Percentiles rank a stretch among this genome's conserved stretches.
These are phyloP conservation scores for Lasiodiplodia gonubiensis DNA, from an alignment of 2,329 filamentous ascomycete genomes.

Conservation along the genomic window DNA sequence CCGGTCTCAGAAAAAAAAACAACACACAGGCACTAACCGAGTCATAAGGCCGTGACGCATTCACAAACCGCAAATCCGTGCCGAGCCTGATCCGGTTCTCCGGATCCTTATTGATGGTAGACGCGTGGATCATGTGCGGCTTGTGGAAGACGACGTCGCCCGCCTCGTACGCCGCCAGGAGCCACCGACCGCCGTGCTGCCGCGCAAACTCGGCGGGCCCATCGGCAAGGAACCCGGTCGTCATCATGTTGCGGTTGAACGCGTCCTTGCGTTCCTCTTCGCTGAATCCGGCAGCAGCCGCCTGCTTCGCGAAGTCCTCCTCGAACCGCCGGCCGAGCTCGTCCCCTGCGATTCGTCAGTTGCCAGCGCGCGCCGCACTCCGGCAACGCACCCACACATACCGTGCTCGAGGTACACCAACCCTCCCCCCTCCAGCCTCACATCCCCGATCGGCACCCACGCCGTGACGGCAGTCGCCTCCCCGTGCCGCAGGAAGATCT, in stretches of 20 bases:
- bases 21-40: too few species aligned
- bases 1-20: too few species aligned
- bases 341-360: constrained; percentile 43
- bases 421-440: constrained; percentile 61
- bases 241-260: constrained; percentile 65
- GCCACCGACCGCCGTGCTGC: constrained; percentile 49
- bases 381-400: too few species aligned
- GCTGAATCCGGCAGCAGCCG: constrained; percentile 55
- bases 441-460: constrained; percentile 63
- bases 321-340: constrained; percentile 58
- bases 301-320: constrained; percentile 55
- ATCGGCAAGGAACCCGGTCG: constrained; percentile 59
- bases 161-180: constrained; percentile 60
- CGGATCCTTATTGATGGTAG: constrained; percentile 60
- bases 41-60: constrained; percentile 59
- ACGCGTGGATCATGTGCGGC: constrained; percentile 59
- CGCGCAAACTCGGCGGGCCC: constrained; percentile 52
- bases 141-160: constrained; percentile 55
- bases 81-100: constrained; percentile 60
- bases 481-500: constrained; percentile 62
- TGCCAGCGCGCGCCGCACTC: not conserved
- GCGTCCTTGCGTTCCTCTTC: constrained; percentile 56
- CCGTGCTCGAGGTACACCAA: constrained; percentile 64
- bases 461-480: constrained; percentile 62
- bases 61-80: constrained; percentile 62